Evolutionary conservation across 257 asterid genomes (phyloP).

Genomic region (Ballota nigra): DNA sequence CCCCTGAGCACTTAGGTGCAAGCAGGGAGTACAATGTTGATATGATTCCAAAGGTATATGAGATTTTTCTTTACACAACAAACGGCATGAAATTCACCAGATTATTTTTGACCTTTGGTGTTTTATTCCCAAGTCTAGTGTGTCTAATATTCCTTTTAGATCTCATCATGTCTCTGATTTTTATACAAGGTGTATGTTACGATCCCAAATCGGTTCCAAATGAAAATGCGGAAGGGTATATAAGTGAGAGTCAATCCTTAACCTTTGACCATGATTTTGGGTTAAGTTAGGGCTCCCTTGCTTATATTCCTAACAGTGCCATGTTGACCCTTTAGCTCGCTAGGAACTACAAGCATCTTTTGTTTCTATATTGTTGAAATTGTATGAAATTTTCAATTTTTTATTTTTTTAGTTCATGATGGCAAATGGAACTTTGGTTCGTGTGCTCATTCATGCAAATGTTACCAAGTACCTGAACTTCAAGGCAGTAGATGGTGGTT

Average conservation of each 20-base stretch:
- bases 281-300: too few species aligned
- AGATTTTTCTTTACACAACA: not conserved
- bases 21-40: slow-evolving; percentile 97
- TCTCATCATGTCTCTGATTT: not conserved
- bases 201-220: too few species aligned
- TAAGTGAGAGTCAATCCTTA: too few species aligned
- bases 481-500: slow-evolving; percentile 99
- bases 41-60: slow-evolving; percentile 88
- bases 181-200: not conserved
- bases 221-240: too few species aligned
- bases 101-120: not conserved
- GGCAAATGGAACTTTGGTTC: slow-evolving; percentile 96
- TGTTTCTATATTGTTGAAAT: not conserved
- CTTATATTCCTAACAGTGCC: too few species aligned
- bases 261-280: too few species aligned
- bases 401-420: slow-evolving; percentile 67
- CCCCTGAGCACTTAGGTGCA: slow-evolving; percentile 71
- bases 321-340: not conserved
- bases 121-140: not conserved
- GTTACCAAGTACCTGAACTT: slow-evolving; percentile 97
- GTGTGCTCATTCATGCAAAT: slow-evolving; percentile 86
- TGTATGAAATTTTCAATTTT: not conserved
- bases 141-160: not conserved
- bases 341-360: not conserved
- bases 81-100: not conserved